Conservation (phyloP, 1,284 basidiomycete genomes). For the Spongiforma sp. region DNA sequence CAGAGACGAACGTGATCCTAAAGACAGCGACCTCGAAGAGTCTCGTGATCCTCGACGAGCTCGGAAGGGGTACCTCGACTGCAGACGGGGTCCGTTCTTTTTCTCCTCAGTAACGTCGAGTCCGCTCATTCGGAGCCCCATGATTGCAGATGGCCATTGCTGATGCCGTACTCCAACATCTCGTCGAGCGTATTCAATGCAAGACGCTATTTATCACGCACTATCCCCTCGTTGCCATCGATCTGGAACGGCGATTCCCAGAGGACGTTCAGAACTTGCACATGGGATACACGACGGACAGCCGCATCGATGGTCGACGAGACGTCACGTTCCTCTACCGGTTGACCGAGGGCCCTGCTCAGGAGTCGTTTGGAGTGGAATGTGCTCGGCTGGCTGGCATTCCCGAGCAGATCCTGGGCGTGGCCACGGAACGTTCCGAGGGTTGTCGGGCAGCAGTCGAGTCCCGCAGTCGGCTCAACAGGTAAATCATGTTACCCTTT, state of each 20-base stretch:
- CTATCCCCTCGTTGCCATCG: constrained; percentile 78
- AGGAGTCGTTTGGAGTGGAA: constrained; percentile 88
- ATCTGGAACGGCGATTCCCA: constrained; percentile 59
- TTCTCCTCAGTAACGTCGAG: background rate
- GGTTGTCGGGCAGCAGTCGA: constrained; percentile 61
- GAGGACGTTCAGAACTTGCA: constrained; percentile 76
- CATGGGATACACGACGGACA: constrained; percentile 82
- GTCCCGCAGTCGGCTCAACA: constrained; percentile 53
- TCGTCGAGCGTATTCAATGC: constrained; percentile 66
- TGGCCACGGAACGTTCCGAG: constrained; percentile 61
- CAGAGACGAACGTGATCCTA: constrained; percentile 92
- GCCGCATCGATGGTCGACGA: constrained; percentile 68
- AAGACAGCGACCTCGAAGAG: constrained; percentile 72
- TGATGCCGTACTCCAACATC: constrained; percentile 76
- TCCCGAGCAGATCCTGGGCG: constrained; percentile 66
- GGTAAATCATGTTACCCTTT: constrained; percentile 41
- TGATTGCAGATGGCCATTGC: constrained; percentile 79
- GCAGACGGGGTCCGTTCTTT: constrained; percentile 73
- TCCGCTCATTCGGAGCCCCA: constrained; percentile 7
- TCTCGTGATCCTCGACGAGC: constrained; percentile 87
- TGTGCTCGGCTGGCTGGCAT: constrained; percentile 87
- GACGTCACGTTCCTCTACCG: constrained; percentile 88
- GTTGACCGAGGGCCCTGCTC: constrained; percentile 72
- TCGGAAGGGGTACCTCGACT: constrained; percentile 85
- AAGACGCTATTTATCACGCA: constrained; percentile 96